Evolutionary conservation across 129 eudicot species (phyloP).

Genomic region (Lonicera japonica): DNA sequence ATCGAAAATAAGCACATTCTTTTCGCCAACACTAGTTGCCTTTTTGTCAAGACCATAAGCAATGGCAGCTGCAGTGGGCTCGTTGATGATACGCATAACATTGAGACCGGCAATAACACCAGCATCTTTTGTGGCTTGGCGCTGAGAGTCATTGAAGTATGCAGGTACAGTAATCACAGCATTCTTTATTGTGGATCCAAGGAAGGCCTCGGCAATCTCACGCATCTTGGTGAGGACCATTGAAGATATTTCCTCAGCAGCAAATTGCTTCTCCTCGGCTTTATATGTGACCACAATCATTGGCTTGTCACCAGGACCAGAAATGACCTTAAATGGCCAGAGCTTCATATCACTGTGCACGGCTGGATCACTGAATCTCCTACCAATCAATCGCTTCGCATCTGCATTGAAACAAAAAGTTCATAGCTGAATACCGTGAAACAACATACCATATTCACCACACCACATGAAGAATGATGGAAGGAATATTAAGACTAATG

Average conservation of each 20-base stretch:
- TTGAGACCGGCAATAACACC: constrained; percentile 9
- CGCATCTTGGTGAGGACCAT: constrained; percentile 5
- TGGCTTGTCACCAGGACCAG: constrained; percentile 5
- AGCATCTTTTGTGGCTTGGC: constrained; percentile 11
- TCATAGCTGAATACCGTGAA: no score
- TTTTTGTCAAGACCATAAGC: constrained; percentile 8
- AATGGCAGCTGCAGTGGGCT: constrained; percentile 12
- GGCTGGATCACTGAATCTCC: constrained; percentile 1
- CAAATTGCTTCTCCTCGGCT: constrained; percentile 6
- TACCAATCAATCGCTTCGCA: constrained; percentile 12
- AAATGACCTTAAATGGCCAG: constrained; percentile 5
- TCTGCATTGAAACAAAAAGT: not conserved
- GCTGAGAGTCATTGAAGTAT: constrained; percentile 5
- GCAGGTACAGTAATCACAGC: constrained; percentile 4
- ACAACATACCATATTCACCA: no score
- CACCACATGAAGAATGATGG: no score
- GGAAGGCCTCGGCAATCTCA: constrained; percentile 10
- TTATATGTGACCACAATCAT: constrained; percentile 9
- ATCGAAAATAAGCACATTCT: constrained; percentile 7
- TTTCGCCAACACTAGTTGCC: constrained; percentile 3
- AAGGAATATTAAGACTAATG: no score
- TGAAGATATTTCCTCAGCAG: constrained; percentile 8
- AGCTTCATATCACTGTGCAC: constrained; percentile 6
- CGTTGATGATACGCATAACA: constrained; percentile 6
- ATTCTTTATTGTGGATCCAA: constrained; percentile 1